Base-by-base conservation (phyloP, 2,329 filamentous ascomycete species). In the Colletotrichum karsti region DNA sequence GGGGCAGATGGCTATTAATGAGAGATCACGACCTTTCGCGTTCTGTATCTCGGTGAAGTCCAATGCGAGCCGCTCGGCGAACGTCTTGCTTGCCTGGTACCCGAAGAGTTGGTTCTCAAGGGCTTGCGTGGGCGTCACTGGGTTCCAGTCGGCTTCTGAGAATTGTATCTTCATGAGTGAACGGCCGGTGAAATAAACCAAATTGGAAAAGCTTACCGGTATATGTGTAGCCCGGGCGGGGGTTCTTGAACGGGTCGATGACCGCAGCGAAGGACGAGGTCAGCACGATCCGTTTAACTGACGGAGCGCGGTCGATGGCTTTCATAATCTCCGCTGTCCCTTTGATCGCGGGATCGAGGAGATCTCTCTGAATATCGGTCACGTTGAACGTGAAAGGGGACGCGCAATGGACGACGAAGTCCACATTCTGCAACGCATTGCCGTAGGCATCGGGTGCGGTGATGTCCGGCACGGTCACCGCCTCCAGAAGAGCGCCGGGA, bases 401-500 rank as follows among this genome's bases (percentile, higher is more conserved):
- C 1, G 88, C 88, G 1, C 87, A 88, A 78, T 90, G 87, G 51
- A 90, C 78, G 35, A 90, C 86, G 56, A 84, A 84, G 56, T 87
- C 83, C 55, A 89, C 33, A 8, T 7, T n/a, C 75, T 81, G 76
- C 63, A 85, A 81, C 1, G 85, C 88, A 72, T 89, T 83, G 72
- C 93, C 89, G 75, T 97, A 97, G 62, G 93, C 93, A 61, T 86
- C 85, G 44, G 89, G 85, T 73, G 90, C 78, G 3, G 93, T 92
- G 71, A 97, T 92, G 75, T 97, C 93, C 18, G 91, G 88, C 20
- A 97, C 93, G 71, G 96, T 89, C n/a, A n/a, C n/a, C n/a, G n/a
- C n/a, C n/a, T n/a, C n/a, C n/a, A n/a, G n/a, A n/a, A n/a, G n/a
- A n/a, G n/a, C n/a, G n/a, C n/a, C n/a, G n/a, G n/a, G n/a, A n/a